Base-by-base conservation (phyloP, 345 rosid genomes). In the Pugionium cornutum region DNA sequence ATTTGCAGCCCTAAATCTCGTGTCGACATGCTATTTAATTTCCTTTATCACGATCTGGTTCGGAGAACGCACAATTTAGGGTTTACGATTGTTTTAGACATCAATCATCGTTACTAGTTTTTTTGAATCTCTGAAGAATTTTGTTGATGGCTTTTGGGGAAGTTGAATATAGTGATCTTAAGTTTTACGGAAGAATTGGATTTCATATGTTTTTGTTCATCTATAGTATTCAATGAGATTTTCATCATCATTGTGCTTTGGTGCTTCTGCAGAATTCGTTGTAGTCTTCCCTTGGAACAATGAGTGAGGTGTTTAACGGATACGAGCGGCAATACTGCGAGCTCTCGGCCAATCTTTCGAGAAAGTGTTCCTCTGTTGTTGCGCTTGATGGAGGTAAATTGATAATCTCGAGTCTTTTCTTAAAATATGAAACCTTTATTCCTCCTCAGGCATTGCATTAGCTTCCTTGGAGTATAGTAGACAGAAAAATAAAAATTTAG, bases 281-380 rank as follows among this genome's bases (percentile, higher is more conserved):
- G 30, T 52, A 1, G 50, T 31, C 2, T 35, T 53, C 29, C 9
- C 4, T 54, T 61, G 76, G 64, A 81, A 60, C 40, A 53, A 85
- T 85, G 90, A 83, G 85, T 75, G 82, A 83, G 52, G 85, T 68
- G n/a, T 83, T 83, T 46, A 78, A 76, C 26, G 81, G 85, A 58
- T 81, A 81, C 60, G 85, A 83, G 72, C 77, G 90, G 9, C 85
- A 81, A 59, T 85, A 83, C 70, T 85, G 87, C 57, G 90, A 83
- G 77, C 72, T 85, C 57, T 85, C 90, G 0, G 83, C 90, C 3
- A 79, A 70, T 76, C 85, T 85, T 42, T 76, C 83, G 2, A 79
- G 75, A 48, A 81, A 85, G 36, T 83, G 90, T 70, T 78, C 86
- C 26, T 62, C 82, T 1, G 80, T 82, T 66, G 43, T 69, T 64